A percentile compares a stretch with the other conserved stretches of the same genome.
phyloP scores from a whole-genome alignment of 2,329 filamentous ascomycete species.

The Diaporthe nobilis region DNA sequence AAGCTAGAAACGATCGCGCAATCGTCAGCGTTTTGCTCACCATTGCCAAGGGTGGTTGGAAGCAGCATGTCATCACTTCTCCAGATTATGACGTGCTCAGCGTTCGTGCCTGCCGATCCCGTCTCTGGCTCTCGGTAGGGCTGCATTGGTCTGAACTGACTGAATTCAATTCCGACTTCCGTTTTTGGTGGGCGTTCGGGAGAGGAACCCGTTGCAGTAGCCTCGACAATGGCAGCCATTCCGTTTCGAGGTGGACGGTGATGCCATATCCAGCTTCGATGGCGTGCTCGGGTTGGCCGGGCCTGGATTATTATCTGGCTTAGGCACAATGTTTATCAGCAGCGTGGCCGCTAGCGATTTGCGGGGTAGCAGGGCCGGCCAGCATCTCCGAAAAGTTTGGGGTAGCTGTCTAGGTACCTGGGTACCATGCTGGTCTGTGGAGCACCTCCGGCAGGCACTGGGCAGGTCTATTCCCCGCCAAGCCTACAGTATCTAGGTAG shows the following conservation, averaged over 20 bases:
- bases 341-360: background rate
- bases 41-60: slow-evolving; percentile 9
- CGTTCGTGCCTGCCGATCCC: slow-evolving; percentile 33
- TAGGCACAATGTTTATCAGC: slow-evolving; percentile 4
- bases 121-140: slow-evolving; percentile 30
- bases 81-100: slow-evolving; percentile 35
- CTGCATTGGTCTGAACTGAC: slow-evolving; percentile 31
- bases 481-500: background rate
- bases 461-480: slow-evolving; percentile 3
- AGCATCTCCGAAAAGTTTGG: background rate
- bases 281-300: slow-evolving; percentile 16
- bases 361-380: background rate
- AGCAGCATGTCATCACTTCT: slow-evolving; percentile 22
- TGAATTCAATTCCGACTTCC: slow-evolving; percentile 16
- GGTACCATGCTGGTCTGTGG: background rate
- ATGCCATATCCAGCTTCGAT: slow-evolving; percentile 23
- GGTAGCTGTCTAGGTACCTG: background rate
- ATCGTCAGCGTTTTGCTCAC: background rate
- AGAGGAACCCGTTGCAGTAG: slow-evolving; percentile 5
- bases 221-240: background rate
- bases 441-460: background rate
- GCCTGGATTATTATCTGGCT: too few species aligned
- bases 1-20: too few species aligned
- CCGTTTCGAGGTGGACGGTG: slow-evolving; percentile 22
- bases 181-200: background rate